Evolutionary conservation across 345 rosid species (phyloP).

Genomic region (Cardiospermum halicacabum): DNA sequence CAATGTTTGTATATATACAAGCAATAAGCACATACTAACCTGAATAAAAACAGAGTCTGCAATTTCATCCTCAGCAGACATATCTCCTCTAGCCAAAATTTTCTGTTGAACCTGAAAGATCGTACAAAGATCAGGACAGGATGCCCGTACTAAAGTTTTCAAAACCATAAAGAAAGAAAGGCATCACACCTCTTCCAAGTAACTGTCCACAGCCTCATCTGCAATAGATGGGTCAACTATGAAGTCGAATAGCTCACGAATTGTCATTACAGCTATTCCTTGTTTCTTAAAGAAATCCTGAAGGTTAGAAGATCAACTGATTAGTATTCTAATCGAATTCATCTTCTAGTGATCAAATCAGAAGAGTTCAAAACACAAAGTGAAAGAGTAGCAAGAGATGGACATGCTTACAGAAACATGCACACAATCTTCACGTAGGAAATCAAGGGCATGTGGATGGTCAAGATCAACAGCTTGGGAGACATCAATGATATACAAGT

Average conservation of each 20-base stretch:
- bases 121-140: slow-evolving; percentile 1
- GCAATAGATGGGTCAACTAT: slow-evolving; percentile 85
- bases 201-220: slow-evolving; percentile 71
- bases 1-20: no score
- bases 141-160: background rate
- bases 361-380: slow-evolving; percentile 1
- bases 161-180: slow-evolving; percentile 1
- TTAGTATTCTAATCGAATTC: background rate
- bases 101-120: slow-evolving; percentile 64
- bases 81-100: slow-evolving; percentile 60
- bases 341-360: background rate
- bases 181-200: slow-evolving; percentile 71
- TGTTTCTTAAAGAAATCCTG: slow-evolving; percentile 90
- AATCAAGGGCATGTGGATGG: slow-evolving; percentile 89
- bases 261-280: slow-evolving; percentile 94
- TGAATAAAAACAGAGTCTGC: slow-evolving; percentile 89
- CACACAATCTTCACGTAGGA: slow-evolving; percentile 87
- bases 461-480: slow-evolving; percentile 96
- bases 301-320: background rate
- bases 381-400: background rate
- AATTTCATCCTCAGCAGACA: slow-evolving; percentile 80
- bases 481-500: slow-evolving; percentile 84
- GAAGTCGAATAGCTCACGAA: slow-evolving; percentile 88
- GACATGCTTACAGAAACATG: slow-evolving; percentile 78
- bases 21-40: no score